Evolutionary conservation across 2,329 filamentous ascomycete species (phyloP).

Genomic region (Myriangium duriaei): DNA sequence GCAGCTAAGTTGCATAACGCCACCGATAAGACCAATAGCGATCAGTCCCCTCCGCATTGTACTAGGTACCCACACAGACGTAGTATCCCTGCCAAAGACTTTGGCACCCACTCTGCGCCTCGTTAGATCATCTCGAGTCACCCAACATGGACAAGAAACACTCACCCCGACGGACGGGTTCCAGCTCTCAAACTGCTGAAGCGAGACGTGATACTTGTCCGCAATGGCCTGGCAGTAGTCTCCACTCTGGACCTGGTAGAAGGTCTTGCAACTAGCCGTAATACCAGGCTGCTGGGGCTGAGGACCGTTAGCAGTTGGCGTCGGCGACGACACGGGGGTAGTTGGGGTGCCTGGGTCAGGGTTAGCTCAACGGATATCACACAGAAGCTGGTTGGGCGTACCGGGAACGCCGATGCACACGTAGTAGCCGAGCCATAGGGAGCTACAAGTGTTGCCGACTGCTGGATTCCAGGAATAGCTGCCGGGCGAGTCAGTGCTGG

Average conservation of each 20-base stretch:
- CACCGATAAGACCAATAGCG: too few relatives aligned
- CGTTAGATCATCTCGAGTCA: too few relatives aligned
- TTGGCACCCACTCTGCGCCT: too few relatives aligned
- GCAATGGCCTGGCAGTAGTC: neutral
- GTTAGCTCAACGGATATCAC: too few relatives aligned
- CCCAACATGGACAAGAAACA: too few relatives aligned
- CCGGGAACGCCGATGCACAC: conserved; percentile 3
- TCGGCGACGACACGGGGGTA: neutral
- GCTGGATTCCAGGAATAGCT: conserved; percentile 4
- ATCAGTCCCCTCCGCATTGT: too few relatives aligned
- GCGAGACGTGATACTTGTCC: neutral
- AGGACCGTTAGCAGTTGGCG: neutral
- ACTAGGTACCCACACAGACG: too few relatives aligned
- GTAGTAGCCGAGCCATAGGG: conserved; percentile 2
- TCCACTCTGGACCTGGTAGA: neutral
- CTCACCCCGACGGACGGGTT: neutral
- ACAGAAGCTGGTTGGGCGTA: too few relatives aligned
- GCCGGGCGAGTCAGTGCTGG: neutral
- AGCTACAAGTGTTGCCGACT: conserved; percentile 1
- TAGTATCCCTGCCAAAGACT: too few relatives aligned
- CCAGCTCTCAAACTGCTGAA: neutral
- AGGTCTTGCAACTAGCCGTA: neutral
- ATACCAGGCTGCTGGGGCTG: neutral
- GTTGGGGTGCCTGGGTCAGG: neutral
- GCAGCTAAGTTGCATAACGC: too few relatives aligned